These are phyloP conservation scores for Rhodotorula sp. DNA, from an alignment of 1,284 basidiomycete genomes.

Conservation along the genomic window DNA sequence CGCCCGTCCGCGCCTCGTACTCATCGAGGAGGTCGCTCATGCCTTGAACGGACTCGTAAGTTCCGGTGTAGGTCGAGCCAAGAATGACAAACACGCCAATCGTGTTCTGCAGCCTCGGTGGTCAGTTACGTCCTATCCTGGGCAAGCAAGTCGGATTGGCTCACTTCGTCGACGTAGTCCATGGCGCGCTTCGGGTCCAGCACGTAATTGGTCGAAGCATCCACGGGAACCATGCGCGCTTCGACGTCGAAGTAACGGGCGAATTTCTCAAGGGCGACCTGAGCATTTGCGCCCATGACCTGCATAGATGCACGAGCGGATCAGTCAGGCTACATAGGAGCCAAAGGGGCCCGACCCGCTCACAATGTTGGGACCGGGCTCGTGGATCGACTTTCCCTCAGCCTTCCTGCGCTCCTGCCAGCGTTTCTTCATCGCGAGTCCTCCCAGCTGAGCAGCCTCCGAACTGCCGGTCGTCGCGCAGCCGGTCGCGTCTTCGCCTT, in stretches of 20 bases:
- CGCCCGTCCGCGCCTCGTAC: constrained; percentile 76
- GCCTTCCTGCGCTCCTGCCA: constrained; percentile 89
- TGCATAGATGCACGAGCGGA: not conserved
- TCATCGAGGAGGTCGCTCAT: constrained; percentile 81
- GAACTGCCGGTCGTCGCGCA: constrained; percentile 93
- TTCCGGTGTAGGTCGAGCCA: constrained; percentile 83
- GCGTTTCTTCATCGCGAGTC: constrained; percentile 87
- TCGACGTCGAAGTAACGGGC: constrained; percentile 83
- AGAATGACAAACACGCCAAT: constrained; percentile 67
- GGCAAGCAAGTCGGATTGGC: not conserved
- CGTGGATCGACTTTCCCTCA: constrained; percentile 69
- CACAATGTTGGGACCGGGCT: constrained; percentile 57
- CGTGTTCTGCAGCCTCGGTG: not conserved
- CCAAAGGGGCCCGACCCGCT: not conserved
- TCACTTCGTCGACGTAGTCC: constrained; percentile 75
- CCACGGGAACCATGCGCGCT: constrained; percentile 70
- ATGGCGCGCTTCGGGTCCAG: constrained; percentile 81
- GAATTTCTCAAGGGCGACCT: constrained; percentile 77
- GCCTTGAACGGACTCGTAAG: constrained; percentile 86
- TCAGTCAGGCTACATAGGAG: not conserved
- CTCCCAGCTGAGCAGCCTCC: constrained; percentile 58
- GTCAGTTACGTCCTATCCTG: constrained; percentile 23
- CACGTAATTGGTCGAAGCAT: constrained; percentile 69
- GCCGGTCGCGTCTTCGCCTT: constrained; percentile 67
- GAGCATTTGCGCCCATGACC: constrained; percentile 76